Evolutionary conservation across 148 eudicot genomes (phyloP).

Genomic region (Camellia granthamiana): DNA sequence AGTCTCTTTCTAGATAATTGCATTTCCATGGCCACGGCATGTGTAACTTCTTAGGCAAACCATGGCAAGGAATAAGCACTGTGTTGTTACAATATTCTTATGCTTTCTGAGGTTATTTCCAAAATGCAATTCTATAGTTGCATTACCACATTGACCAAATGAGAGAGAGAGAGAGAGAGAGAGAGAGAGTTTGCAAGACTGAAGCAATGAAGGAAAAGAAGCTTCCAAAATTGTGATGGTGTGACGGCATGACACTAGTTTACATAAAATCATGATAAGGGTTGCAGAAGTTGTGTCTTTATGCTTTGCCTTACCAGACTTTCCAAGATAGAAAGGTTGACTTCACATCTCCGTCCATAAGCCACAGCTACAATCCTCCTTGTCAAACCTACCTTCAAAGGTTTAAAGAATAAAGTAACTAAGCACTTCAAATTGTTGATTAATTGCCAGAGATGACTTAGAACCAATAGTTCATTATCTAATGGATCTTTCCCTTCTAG

Average conservation of each 20-base stretch:
- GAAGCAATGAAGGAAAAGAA: not conserved
- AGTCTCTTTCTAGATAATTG: not conserved
- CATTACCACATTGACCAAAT: not conserved
- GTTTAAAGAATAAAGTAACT: slow-evolving; percentile 10
- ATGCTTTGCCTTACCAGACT: slow-evolving; percentile 59
- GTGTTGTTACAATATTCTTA: not conserved
- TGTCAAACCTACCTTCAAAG: slow-evolving; percentile 71
- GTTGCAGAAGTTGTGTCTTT: not conserved
- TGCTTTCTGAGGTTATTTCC: too few relatives aligned
- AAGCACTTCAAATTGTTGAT: too few relatives aligned
- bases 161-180: too few relatives aligned
- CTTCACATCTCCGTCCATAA: slow-evolving; percentile 83
- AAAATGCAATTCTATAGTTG: too few relatives aligned
- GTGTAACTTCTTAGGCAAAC: not conserved
- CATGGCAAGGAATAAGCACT: not conserved
- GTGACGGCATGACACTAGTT: not conserved
- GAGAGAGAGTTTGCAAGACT: too few relatives aligned
- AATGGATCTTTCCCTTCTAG: too few relatives aligned
- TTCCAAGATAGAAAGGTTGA: slow-evolving; percentile 69
- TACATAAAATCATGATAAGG: not conserved
- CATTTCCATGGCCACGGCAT: not conserved
- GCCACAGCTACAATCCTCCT: slow-evolving; percentile 75
- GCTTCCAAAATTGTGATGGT: not conserved
- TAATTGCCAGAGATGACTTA: too few relatives aligned
- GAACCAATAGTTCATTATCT: too few relatives aligned